These are phyloP conservation scores for Cryphonectria naterciae DNA, from an alignment of 2,329 filamentous ascomycete species.

Conservation along the genomic window DNA sequence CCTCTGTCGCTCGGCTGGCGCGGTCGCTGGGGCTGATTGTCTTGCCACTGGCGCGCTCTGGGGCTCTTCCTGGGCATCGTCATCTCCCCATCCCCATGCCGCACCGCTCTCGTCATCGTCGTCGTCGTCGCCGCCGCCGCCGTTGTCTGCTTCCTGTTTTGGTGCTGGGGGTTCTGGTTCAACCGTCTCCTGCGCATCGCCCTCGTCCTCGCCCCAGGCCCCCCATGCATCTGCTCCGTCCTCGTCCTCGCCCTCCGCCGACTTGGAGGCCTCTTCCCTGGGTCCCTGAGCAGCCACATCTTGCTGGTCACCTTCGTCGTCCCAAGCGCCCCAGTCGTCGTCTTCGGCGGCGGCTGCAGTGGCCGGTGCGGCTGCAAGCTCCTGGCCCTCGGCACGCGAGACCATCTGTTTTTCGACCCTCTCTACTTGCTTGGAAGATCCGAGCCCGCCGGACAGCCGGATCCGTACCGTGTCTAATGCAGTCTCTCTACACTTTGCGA, in stretches of 20 bases:
- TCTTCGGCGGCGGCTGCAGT: slow-evolving; percentile 46
- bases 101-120: slow-evolving; percentile 58
- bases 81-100: slow-evolving; percentile 84
- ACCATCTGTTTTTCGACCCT: slow-evolving; percentile 83
- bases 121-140: slow-evolving; percentile 44
- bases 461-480: slow-evolving; percentile 75
- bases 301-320: slow-evolving; percentile 62
- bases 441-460: slow-evolving; percentile 68
- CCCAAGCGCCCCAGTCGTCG: slow-evolving; percentile 82
- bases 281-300: slow-evolving; percentile 31
- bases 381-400: slow-evolving; percentile 66
- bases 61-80: slow-evolving; percentile 53
- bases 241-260: slow-evolving; percentile 38
- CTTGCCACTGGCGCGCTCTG: slow-evolving; percentile 30
- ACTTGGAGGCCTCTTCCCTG: slow-evolving; percentile 31
- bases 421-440: slow-evolving; percentile 72
- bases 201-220: slow-evolving; percentile 37
- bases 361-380: slow-evolving; percentile 55
- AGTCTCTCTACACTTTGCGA: slow-evolving; percentile 79
- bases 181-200: slow-evolving; percentile 33
- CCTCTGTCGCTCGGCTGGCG: slow-evolving; percentile 44
- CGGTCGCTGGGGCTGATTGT: slow-evolving; percentile 28
- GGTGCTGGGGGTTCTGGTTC: slow-evolving; percentile 32
- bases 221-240: slow-evolving; percentile 44
- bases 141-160: slow-evolving; percentile 23